These are phyloP conservation scores for Acanthamoeba sp. DNA, from an alignment of 208 protist species.

Conservation along the genomic window DNA sequence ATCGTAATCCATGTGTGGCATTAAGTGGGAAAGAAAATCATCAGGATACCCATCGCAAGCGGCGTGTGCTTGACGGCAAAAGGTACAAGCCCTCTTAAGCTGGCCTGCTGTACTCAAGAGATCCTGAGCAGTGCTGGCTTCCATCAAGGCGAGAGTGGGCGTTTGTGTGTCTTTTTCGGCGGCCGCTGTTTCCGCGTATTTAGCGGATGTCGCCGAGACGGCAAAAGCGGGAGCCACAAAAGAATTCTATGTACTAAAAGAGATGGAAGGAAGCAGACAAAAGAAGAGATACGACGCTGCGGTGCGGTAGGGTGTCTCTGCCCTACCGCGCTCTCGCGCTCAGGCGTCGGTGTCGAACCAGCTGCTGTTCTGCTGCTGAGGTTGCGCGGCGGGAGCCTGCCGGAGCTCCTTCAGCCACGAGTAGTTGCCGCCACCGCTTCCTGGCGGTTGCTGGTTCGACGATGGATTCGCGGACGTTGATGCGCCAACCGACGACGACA, in stretches of 20 bases:
- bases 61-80: neutral
- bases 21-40: neutral
- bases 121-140: neutral
- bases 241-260: too few species aligned
- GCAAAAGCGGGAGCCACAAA: too few species aligned
- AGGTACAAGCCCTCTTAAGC: constrained; percentile 23
- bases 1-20: too few species aligned
- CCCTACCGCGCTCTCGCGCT: too few species aligned
- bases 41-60: neutral
- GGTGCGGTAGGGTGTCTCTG: neutral
- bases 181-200: too few species aligned
- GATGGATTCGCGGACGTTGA: neutral
- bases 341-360: constrained; percentile 11
- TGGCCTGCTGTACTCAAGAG: neutral
- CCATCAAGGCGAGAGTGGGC: too few species aligned
- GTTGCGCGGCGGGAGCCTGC: neutral
- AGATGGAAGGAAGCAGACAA: too few species aligned
- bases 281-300: neutral
- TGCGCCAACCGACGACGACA: neutral
- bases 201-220: too few species aligned
- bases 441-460: neutral
- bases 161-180: too few species aligned
- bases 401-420: constrained; percentile 27
- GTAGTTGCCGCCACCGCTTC: constrained; percentile 8
- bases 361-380: neutral